Evolutionary conservation across 2,329 filamentous ascomycete genomes (phyloP).

Genomic region (Penicillium expansum): DNA sequence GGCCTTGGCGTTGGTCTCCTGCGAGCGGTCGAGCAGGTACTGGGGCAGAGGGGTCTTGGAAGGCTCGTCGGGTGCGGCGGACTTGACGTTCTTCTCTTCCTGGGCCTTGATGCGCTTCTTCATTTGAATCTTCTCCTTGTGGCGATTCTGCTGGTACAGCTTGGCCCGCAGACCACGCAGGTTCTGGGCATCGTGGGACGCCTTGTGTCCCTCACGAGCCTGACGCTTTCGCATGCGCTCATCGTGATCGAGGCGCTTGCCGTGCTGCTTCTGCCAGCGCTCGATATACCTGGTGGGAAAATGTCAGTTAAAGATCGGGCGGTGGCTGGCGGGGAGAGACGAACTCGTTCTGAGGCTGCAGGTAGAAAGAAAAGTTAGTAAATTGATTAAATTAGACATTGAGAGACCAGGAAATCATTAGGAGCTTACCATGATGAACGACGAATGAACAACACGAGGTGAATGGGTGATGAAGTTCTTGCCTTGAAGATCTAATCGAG

Average conservation of each 20-base stretch:
- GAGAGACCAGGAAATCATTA: too few species aligned
- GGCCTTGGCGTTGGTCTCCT: slow-evolving; percentile 68
- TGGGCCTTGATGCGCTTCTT: slow-evolving; percentile 90
- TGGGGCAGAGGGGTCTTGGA: slow-evolving; percentile 76
- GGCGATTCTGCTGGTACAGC: slow-evolving; percentile 86
- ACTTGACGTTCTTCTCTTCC: slow-evolving; percentile 95
- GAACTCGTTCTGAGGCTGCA: slow-evolving; percentile 46
- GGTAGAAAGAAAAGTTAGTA: slow-evolving; percentile 11
- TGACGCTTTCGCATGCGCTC: slow-evolving; percentile 83
- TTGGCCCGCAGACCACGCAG: slow-evolving; percentile 89
- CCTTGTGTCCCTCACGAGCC: slow-evolving; percentile 85
- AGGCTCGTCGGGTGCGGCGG: slow-evolving; percentile 71
- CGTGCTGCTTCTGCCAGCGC: slow-evolving; percentile 67
- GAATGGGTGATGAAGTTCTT: slow-evolving; percentile 20
- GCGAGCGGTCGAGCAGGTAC: slow-evolving; percentile 85
- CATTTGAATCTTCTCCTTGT: slow-evolving; percentile 98
- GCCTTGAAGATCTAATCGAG: slow-evolving; percentile 26
- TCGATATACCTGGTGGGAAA: slow-evolving; percentile 59
- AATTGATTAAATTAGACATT: background rate
- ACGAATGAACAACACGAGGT: slow-evolving; percentile 17
- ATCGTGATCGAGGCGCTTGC: slow-evolving; percentile 71
- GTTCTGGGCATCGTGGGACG: slow-evolving; percentile 87
- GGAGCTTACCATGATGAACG: slow-evolving; percentile 34
- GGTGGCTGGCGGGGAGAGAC: slow-evolving; percentile 24
- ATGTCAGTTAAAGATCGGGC: slow-evolving; percentile 17